Base-by-base conservation (phyloP, 1,284 basidiomycete genomes). In the Sanghuangporus baumii region DNA sequence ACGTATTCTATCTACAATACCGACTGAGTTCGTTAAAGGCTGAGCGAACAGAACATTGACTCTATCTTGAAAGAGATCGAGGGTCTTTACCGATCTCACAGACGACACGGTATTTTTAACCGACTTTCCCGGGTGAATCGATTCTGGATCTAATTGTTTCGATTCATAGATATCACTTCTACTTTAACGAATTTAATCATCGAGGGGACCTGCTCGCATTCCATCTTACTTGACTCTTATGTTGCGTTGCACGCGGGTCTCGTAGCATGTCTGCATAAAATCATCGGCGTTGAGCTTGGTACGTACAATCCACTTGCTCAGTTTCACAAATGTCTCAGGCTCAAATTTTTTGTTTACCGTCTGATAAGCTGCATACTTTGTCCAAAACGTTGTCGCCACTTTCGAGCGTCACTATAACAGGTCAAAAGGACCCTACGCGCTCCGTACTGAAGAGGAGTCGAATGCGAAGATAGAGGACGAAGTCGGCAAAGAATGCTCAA, bases 231-330 rank as follows among this genome's bases (percentile, higher is more conserved):
- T 56, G 95, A 98, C 72, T 93, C 92, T 1, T 96, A 94, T 69
- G 92, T 98, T 57, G 88, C 95, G 14, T 80, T 98, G 4, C 89
- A 98, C 71, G 94, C 95, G 0, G 91, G 93, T 0, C 86, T 99
- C 50, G 85, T 97, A 31, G 88, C 92, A 0, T 86, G 88, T 55
- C 76, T 98, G 52, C 87, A 97, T 75, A 91, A 89, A 70, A 80
- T 94, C 12, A 78, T 96, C 14, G 96, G 96, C 1, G 78, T 95
- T 51, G 96, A 98, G 70, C 96, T 98, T 69, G 94, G 94, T 86
- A 77, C 66, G 80, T 72, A 8, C 43, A 14, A 16, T 46, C 20
- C 43, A 46, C 16, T n/a, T 18, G 2, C 5, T 46, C 20, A 1
- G 16, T 6, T 5, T 41, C 70, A 23, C 14, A 59, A 11, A 34